Evolutionary conservation across 345 rosid genomes (phyloP), one percentile per base, ranked within the genome.

Genomic region (Eucalyptus guilfoylei): DNA sequence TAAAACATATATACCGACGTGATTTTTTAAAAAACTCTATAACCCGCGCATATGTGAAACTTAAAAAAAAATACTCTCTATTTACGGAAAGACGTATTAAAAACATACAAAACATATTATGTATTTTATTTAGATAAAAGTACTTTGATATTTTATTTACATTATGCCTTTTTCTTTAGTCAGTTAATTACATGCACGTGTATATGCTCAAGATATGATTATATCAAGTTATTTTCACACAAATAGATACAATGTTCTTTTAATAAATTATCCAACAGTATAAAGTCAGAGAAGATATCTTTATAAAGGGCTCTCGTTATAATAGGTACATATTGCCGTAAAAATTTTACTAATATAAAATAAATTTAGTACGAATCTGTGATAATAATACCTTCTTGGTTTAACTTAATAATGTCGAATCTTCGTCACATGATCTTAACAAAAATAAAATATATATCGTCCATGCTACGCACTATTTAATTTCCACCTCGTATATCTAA

Each of bases 281-380:
- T 17, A 34, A 69, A 32, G 80, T 69, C 58, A 52, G 8, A 52
- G 58, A 52, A 52, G 15, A 37, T 76, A 37, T 37, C 15, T 19
- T 12, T 21, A 37, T 76, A 10, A 37, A 76, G 23, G 45, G 23
- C 23, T 76, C 26, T 11, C 8, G 0, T 76, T 6, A 11, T 37
- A 37, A 21, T 37, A 37, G 8, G 83, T 37, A 11, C 23, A 11
- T 23, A 19, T 40, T 40, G 15, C 12, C 1, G 24, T 37, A 21
- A 19, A 19, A 37, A 37, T 1, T 10, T 69, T 34, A 34, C 13
- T 16, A 34, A 17, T 69, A 34, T 17, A 34, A 5, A 4, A 34
- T 17, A 34, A 6, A 17, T 5, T 16, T 40, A 21, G 8, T 76
- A 2, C 12, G 1, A 37, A 69, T 69, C 1, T 0, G 0, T 17